Evolutionary conservation across 768 basidiomycete genomes (phyloP).

Genomic region (Suillus weaverae): DNA sequence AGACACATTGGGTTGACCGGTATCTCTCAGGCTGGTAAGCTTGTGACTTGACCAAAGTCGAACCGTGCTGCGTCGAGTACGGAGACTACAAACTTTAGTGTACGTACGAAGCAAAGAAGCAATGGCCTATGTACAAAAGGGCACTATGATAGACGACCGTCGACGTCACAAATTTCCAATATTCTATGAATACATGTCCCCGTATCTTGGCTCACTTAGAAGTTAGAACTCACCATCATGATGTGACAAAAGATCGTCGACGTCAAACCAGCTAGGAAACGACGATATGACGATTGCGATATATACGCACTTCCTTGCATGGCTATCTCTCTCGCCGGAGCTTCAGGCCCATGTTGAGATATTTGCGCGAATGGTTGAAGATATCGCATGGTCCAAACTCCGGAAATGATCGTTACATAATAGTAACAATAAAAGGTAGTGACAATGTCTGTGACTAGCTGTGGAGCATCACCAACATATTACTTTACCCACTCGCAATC

Average conservation of each 20-base stretch:
- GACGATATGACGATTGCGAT: neutral
- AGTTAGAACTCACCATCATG: neutral
- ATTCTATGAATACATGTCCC: neutral
- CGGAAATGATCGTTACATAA: neutral
- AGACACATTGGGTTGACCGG: too few species aligned
- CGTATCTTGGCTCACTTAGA: neutral
- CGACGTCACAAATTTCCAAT: neutral
- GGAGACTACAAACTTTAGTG: neutral
- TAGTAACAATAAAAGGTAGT: neutral
- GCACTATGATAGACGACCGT: neutral
- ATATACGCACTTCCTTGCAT: neutral
- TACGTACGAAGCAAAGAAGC: neutral
- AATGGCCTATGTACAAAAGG: neutral
- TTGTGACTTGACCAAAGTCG: too few species aligned
- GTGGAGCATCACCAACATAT: constrained; percentile 11
- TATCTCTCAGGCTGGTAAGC: too few species aligned
- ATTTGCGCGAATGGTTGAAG: constrained; percentile 28
- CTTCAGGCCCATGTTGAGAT: constrained; percentile 6
- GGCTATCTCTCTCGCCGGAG: neutral
- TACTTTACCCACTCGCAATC: neutral
- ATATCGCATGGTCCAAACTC: neutral
- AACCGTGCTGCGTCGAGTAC: too few species aligned
- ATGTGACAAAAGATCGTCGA: neutral
- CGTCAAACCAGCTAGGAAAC: neutral
- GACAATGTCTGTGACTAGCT: neutral